Base-by-base conservation (phyloP, 2,329 filamentous ascomycete genomes). In the Fonsecaea monophora region DNA sequence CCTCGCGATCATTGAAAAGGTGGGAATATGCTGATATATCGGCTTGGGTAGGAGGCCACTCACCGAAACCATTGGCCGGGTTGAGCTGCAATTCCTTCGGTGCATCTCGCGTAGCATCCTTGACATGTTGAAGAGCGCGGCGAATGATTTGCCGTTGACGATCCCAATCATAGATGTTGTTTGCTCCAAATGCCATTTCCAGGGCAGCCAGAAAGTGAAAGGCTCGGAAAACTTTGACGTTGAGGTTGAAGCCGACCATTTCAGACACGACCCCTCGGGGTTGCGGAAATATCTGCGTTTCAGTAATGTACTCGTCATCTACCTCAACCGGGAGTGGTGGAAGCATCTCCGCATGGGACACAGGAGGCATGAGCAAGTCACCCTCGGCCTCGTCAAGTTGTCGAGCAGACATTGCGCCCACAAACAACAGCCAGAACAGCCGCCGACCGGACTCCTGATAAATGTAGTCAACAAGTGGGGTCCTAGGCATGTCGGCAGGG, bases 351-450 rank as follows among this genome's bases (percentile, higher is more conserved):
- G 85, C 88, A 0, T 88, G 87, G 0, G 92, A 96, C 1, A 90
- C 88, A 2, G 92, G 92, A 8, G 90, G 87, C 59, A 96, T 88
- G 40, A 90, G 85, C 42, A 94, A 81, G 72, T 93, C 91, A 40
- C 87, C 86, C 68, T 90, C 89, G 0, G 86, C 86, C 15, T 87
- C 86, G 38, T 92, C 92, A 18, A 95, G 81, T 75, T 96, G 92
- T 63, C 90, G 86, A 77, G 96, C 87, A 0, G 92, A 91, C 68
- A 90, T 91, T 67, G 92, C 86, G 38, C 89, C 89, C 4, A 93
- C 86, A 68, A 95, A 88, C 71, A 93, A 84, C 25, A 91, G 89
- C 89, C 93, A 97, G 77, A 96, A 97, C 48, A 96, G 78, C 42
- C 86, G 82, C 48, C 83, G 82, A 4, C 84, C 84, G 67, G 88